These are phyloP conservation scores for Colletotrichum sp. DNA, from an alignment of 2,329 filamentous ascomycete species.

Conservation along the genomic window DNA sequence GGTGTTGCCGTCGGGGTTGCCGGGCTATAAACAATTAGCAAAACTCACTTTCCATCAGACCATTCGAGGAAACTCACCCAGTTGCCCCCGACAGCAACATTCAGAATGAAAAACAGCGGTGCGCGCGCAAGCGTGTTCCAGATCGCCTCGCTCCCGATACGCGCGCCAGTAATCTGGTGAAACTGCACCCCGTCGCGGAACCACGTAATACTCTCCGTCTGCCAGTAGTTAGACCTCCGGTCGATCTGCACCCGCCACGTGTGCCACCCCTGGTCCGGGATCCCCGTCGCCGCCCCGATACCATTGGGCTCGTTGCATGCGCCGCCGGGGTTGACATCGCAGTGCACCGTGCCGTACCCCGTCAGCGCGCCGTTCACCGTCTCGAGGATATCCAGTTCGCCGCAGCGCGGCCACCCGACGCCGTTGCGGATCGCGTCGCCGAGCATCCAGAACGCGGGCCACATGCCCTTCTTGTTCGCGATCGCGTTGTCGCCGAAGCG, in stretches of 20 bases:
- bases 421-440: constrained; percentile 52
- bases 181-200: constrained; percentile 49
- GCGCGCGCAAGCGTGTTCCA: constrained; percentile 50
- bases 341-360: constrained; percentile 55
- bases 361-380: constrained; percentile 50
- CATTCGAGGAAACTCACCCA: constrained; percentile 36
- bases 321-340: constrained; percentile 46
- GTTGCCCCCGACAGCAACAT: constrained; percentile 52
- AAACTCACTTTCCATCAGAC: neutral
- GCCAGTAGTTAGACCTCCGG: constrained; percentile 47
- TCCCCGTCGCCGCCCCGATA: constrained; percentile 35
- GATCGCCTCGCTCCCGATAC: constrained; percentile 42
- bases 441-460: constrained; percentile 60
- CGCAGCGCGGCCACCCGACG: constrained; percentile 52
- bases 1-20: constrained; percentile 36
- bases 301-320: constrained; percentile 54
- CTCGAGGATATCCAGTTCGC: constrained; percentile 58
- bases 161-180: constrained; percentile 45
- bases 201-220: constrained; percentile 54
- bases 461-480: constrained; percentile 51
- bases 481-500: constrained; percentile 44
- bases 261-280: constrained; percentile 53
- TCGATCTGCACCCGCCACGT: constrained; percentile 54
- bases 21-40: constrained; percentile 27
- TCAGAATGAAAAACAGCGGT: constrained; percentile 51